A percentile compares a stretch with the other conserved stretches of the same genome.
These are phyloP conservation scores for Tetraselmis striata DNA, from an alignment of 139 green algal genomes.

Conservation along the genomic window DNA sequence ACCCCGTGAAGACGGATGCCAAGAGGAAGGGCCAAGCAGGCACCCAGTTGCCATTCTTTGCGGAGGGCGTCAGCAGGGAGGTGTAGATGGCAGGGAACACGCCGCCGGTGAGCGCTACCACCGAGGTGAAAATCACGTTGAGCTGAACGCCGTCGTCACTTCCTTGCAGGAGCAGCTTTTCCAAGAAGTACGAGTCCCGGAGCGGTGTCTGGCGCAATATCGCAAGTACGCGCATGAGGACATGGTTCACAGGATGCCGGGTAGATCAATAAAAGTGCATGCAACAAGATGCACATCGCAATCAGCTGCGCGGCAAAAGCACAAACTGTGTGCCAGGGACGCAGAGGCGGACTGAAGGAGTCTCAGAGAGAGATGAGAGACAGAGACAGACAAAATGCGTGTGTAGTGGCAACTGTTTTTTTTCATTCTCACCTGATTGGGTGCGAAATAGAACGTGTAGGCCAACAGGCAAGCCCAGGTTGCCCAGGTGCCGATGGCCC, in stretches of 20 bases:
- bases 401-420: too few species aligned
- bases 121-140: slow-evolving; percentile 3
- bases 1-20: slow-evolving; percentile 1
- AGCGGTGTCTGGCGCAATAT: not conserved
- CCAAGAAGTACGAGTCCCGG: not conserved
- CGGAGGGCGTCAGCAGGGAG: not conserved
- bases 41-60: slow-evolving; percentile 1
- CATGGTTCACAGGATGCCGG: too few species aligned
- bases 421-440: not conserved
- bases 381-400: too few species aligned
- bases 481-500: not conserved
- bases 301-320: too few species aligned
- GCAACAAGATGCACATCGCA: too few species aligned
- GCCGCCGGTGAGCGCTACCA: not conserved
- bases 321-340: too few species aligned
- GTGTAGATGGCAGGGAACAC: slow-evolving; percentile 7
- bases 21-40: slow-evolving; percentile 9
- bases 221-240: too few species aligned
- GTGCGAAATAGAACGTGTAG: slow-evolving; percentile 8
- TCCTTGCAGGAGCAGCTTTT: not conserved
- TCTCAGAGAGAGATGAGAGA: too few species aligned
- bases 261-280: too few species aligned
- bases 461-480: not conserved
- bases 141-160: slow-evolving; percentile 1
- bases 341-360: too few species aligned